phyloP scores from a whole-genome alignment of 352 stramenopile genomes.

The Pythium dissimile region DNA sequence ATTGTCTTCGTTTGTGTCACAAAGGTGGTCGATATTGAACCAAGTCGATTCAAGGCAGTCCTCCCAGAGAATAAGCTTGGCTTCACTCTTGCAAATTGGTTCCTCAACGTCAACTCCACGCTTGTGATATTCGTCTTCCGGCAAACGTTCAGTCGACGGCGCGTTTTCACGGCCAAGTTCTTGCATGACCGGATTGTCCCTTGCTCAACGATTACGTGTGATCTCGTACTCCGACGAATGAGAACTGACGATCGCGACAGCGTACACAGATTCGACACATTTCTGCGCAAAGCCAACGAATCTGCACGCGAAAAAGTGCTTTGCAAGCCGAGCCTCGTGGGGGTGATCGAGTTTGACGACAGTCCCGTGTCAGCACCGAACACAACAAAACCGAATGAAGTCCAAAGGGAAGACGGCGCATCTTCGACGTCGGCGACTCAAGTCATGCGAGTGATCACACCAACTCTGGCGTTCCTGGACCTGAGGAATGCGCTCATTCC shows the following conservation, averaged over 20 bases:
- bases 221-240: slow-evolving; percentile 11
- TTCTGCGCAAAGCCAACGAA: neutral
- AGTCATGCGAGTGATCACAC: neutral
- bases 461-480: slow-evolving; percentile 14
- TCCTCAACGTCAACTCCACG: slow-evolving; percentile 19
- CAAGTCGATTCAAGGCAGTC: neutral
- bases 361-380: too few relatives aligned
- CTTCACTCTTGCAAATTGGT: slow-evolving; percentile 21
- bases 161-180: slow-evolving; percentile 5
- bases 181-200: slow-evolving; percentile 5
- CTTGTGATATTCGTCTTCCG: slow-evolving; percentile 18
- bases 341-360: neutral
- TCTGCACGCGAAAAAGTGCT: neutral
- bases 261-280: neutral
- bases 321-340: neutral
- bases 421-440: neutral
- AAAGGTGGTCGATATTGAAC: slow-evolving; percentile 12
- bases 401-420: neutral
- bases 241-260: neutral
- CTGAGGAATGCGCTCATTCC: slow-evolving; percentile 2
- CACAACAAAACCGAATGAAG: neutral
- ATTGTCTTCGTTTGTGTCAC: slow-evolving; percentile 10
- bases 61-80: slow-evolving; percentile 19
- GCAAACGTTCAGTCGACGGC: slow-evolving; percentile 5
- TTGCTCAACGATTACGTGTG: slow-evolving; percentile 2